These are phyloP conservation scores for Anisodus tanguticus DNA, from an alignment of 257 asterid genomes.

Conservation along the genomic window DNA sequence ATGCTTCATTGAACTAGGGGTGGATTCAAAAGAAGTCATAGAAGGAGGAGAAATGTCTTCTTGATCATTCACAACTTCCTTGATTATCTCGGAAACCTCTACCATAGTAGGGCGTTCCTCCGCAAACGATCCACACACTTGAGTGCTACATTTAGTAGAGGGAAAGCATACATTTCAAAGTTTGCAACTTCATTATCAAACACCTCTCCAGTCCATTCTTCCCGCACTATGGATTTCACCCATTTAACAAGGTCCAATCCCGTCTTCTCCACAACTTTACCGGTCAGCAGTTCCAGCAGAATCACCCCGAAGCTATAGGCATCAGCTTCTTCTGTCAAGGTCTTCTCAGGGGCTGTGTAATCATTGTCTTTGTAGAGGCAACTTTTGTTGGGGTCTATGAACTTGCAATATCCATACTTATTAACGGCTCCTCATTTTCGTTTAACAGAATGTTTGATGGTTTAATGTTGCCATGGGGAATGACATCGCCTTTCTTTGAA, in stretches of 20 bases:
- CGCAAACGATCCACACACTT: conserved; percentile 43
- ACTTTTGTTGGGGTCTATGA: conserved; percentile 24
- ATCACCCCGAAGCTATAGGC: conserved; percentile 47
- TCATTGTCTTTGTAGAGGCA: conserved; percentile 29
- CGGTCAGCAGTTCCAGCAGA: conserved; percentile 49
- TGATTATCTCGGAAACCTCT: conserved; percentile 45
- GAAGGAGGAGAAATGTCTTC: conserved; percentile 36
- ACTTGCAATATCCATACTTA: conserved; percentile 49
- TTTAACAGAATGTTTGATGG: conserved; percentile 51
- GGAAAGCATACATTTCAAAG: conserved; percentile 46
- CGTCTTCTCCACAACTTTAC: conserved; percentile 44
- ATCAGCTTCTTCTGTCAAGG: conserved; percentile 36
- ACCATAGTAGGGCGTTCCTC: conserved; percentile 47
- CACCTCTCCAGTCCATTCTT: conserved; percentile 61
- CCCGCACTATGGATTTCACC: conserved; percentile 52
- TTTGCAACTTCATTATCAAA: conserved; percentile 41
- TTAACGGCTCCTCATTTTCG: conserved; percentile 40
- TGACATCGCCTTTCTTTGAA: conserved; percentile 32
- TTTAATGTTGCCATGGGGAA: conserved; percentile 58
- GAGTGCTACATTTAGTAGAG: conserved; percentile 48
- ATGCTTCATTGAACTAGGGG: conserved; percentile 36
- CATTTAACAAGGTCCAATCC: conserved; percentile 50
- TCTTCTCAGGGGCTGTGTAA: conserved; percentile 46
- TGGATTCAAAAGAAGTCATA: conserved; percentile 30
- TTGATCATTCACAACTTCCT: conserved; percentile 43